Base-by-base conservation (phyloP, 2,329 filamentous ascomycete species). In the Pseudogymnoascus sp. region DNA sequence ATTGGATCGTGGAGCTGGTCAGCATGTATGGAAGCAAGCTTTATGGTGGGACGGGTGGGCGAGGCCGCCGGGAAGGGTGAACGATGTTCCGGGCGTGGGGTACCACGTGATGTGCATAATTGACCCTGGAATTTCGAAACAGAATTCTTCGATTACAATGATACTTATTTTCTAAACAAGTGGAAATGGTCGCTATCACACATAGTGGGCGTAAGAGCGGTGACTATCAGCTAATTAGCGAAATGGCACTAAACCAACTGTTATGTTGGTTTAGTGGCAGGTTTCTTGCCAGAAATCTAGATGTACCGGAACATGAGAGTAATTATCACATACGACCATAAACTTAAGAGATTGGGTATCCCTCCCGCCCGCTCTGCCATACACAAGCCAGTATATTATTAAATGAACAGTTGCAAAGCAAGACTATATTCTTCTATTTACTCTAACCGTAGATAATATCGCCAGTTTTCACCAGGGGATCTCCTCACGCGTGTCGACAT, bases 1-100 rank as follows among this genome's bases (percentile, higher is more conserved):
- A 56, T 33, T 56, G 50, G 50, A 56, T 56, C 50, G n/a, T 56
- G 50, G 50, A 56, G 50, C 50, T 56, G n/a, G 26, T 33, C 29
- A 33, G n/a, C 29, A 19, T 19, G 50, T 33, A 56, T 56, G n/a
- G 7, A 13, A 56, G 46, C 26, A 53, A 33, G 50, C 50, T 56
- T 56, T 56, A 33, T 33, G 50, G 50, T 33, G 46, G 26, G 46
- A 53, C 50, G 29, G 50, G 50, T 19, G 50, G 50, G 9, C 29
- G 50, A 56, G 29, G 50, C 26, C 26, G 50, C n/a, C 29, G 29
- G 29, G n/a, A 17, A 19, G 46, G 46, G 46, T 3, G 10, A 56
- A 56, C 19, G 26, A 33, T 56, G 46, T 56, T 56, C 46, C 46
- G 29, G 26, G 3, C 13, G 26, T 56, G 46, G 46, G 46, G 46